These are phyloP conservation scores for Boletus sensibilis DNA, from an alignment of 768 basidiomycete species.

Conservation along the genomic window DNA sequence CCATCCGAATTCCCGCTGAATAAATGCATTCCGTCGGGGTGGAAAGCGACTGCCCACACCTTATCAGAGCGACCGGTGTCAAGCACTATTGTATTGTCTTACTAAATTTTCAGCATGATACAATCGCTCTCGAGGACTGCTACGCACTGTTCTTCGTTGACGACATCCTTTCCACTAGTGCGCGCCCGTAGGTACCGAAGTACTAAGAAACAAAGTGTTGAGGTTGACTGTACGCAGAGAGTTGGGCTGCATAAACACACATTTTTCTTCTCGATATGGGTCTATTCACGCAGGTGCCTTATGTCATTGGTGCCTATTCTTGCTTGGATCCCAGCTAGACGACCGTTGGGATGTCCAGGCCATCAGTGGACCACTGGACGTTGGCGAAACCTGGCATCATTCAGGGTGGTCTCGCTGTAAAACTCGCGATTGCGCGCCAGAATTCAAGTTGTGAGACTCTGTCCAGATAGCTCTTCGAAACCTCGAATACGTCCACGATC, in stretches of 20 bases:
- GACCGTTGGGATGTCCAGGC: not conserved
- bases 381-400: not conserved
- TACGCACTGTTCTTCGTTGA: not conserved
- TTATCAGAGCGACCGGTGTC: too few relatives aligned
- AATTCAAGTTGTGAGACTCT: too few relatives aligned
- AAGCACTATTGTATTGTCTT: not conserved
- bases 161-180: not conserved
- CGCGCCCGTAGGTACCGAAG: not conserved
- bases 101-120: not conserved
- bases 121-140: not conserved
- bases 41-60: not conserved
- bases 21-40: not conserved
- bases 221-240: not conserved
- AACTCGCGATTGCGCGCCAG: too few relatives aligned
- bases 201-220: not conserved
- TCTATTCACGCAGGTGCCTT: too few relatives aligned
- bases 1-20: not conserved
- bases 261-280: too few relatives aligned
- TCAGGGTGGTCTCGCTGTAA: not conserved
- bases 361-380: too few relatives aligned
- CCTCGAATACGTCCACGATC: constrained; percentile 17
- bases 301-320: too few relatives aligned
- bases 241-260: not conserved
- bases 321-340: too few relatives aligned
- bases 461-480: constrained; percentile 4